Conservation (phyloP, 2,329 filamentous ascomycete genomes). For the Fusarium nelsonii region DNA sequence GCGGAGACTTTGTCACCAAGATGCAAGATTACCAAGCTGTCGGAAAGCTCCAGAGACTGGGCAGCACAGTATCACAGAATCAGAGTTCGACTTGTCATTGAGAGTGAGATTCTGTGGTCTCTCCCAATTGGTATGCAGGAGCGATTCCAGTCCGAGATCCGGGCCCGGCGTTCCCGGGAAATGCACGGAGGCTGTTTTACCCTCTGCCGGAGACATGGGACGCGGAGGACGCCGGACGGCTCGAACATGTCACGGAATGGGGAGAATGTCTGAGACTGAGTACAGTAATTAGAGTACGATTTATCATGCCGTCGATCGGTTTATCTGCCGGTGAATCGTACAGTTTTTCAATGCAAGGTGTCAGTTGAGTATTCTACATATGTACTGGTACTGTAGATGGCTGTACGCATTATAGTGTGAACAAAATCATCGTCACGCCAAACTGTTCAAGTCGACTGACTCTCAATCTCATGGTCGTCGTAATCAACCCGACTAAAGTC, state of each 20-base stretch:
- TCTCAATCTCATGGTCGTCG: not conserved
- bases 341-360: not conserved
- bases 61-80: not conserved
- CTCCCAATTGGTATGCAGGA: constrained; percentile 19
- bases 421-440: too few relatives aligned
- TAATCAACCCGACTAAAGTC: not conserved
- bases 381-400: too few relatives aligned
- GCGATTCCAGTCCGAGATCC: constrained; percentile 29
- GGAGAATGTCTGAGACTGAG: constrained; percentile 14
- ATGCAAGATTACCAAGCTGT: constrained; percentile 19
- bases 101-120: not conserved
- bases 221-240: constrained; percentile 30
- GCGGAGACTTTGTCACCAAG: constrained; percentile 10
- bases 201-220: constrained; percentile 22
- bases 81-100: constrained; percentile 1
- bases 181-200: constrained; percentile 28
- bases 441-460: not conserved
- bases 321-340: constrained; percentile 10
- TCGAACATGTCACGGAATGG: constrained; percentile 39
- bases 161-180: constrained; percentile 40
- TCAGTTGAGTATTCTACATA: not conserved
- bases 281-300: not conserved
- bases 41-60: constrained; percentile 23
- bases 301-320: constrained; percentile 12
- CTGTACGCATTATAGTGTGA: too few relatives aligned